These are phyloP conservation scores for Solanum chilense DNA, from an alignment of 257 asterid genomes.

Conservation along the genomic window DNA sequence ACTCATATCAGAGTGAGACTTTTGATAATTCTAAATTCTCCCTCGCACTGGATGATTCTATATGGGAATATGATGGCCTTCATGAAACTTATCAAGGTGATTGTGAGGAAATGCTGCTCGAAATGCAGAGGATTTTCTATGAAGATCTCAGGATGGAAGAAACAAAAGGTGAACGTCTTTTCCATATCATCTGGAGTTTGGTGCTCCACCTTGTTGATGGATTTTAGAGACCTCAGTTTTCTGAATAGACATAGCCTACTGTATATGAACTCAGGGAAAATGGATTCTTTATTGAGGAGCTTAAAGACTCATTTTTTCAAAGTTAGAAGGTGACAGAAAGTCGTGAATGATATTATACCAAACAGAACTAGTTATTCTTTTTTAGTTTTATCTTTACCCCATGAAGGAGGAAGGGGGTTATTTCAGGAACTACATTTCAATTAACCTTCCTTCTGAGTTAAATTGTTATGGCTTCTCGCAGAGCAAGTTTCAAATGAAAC, in stretches of 20 bases:
- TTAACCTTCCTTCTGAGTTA: conserved; percentile 10
- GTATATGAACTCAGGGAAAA: not conserved
- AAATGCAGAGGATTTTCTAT: conserved; percentile 85
- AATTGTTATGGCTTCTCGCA: conserved; percentile 28
- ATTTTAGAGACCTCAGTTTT: not conserved
- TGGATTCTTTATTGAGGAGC: not conserved
- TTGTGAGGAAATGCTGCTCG: conserved; percentile 74
- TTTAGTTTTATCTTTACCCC: not conserved
- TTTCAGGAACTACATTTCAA: not conserved
- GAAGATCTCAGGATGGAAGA: conserved; percentile 59
- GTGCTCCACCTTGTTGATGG: not conserved
- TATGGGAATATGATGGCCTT: conserved; percentile 90
- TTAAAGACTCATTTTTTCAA: not conserved
- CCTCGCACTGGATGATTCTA: conserved; percentile 39
- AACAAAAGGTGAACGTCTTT: conserved; percentile 28
- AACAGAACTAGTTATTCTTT: not conserved
- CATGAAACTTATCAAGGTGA: conserved; percentile 59
- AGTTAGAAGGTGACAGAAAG: not conserved
- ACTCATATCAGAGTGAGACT: conserved; percentile 19
- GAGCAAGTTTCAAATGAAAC: conserved; percentile 25
- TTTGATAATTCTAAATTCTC: conserved; percentile 5
- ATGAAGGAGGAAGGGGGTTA: not conserved
- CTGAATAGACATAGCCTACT: not conserved
- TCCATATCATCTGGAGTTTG: not conserved
- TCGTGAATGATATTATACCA: not conserved